A percentile compares a stretch with the other conserved stretches of the same genome.
Evolutionary conservation across 805 yeast species (phyloP).

Genomic region (Wickerhamiella domercqiae): DNA sequence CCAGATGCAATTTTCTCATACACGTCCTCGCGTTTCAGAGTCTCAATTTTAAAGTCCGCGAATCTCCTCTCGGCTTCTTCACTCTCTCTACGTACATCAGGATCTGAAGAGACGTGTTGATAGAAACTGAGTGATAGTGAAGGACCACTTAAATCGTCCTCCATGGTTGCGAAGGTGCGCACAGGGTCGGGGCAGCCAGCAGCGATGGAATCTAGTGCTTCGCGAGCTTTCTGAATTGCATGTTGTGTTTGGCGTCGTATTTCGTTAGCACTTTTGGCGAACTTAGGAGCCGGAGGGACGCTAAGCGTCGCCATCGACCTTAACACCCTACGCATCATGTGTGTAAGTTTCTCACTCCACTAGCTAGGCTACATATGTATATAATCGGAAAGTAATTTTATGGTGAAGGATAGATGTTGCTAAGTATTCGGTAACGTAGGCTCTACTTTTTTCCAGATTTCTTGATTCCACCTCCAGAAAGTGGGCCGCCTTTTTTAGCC

Average conservation of each 20-base stretch:
- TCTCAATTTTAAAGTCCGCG: slow-evolving; percentile 45
- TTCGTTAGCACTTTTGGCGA: background rate
- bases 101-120: slow-evolving; percentile 53
- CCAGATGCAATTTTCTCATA: slow-evolving; percentile 35
- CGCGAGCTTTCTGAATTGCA: background rate
- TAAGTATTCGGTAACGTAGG: too few species aligned
- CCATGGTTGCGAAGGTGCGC: slow-evolving; percentile 19
- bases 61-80: slow-evolving; percentile 44
- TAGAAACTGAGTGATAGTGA: slow-evolving; percentile 46
- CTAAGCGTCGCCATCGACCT: background rate
- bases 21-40: slow-evolving; percentile 50
- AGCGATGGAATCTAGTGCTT: background rate
- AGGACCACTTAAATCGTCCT: slow-evolving; percentile 33
- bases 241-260: background rate
- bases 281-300: background rate
- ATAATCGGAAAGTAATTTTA: background rate
- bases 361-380: background rate
- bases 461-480: slow-evolving; percentile 90
- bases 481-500: slow-evolving; percentile 81
- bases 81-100: slow-evolving; percentile 58
- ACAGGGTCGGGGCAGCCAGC: background rate
- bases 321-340: background rate
- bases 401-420: background rate
- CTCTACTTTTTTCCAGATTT: slow-evolving; percentile 33
- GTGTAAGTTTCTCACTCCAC: too few species aligned